Percentiles rank a stretch among this genome's conserved stretches.
These are phyloP conservation scores for Sindora glabra DNA, from an alignment of 306 rosid genomes.

Conservation along the genomic window DNA sequence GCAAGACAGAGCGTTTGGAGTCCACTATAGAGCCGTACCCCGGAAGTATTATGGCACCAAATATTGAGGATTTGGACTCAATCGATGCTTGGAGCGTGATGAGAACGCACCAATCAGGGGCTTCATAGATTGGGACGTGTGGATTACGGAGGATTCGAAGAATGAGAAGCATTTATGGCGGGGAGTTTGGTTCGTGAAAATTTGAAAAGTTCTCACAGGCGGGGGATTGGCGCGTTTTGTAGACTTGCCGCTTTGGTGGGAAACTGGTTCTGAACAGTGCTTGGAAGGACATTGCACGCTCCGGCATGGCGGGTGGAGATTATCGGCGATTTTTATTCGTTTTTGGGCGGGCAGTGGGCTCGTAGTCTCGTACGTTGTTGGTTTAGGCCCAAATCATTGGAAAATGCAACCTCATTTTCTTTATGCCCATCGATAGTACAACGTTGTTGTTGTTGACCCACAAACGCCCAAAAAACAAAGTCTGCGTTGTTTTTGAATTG, in stretches of 20 bases:
- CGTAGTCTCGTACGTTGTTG: no score
- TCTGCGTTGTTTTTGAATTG: no score
- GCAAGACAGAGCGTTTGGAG: constrained; percentile 48
- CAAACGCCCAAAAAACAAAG: no score
- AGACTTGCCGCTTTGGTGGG: background rate
- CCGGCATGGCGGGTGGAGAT: constrained; percentile 15
- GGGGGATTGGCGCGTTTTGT: constrained; percentile 1
- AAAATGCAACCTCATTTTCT: no score
- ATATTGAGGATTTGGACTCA: constrained; percentile 25
- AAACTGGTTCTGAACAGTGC: background rate
- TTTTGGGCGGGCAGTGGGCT: no score
- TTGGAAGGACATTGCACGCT: constrained; percentile 4
- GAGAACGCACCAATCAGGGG: background rate
- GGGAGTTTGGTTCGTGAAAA: constrained; percentile 19
- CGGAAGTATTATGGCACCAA: constrained; percentile 35
- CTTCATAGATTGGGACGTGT: background rate
- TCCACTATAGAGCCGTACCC: constrained; percentile 45
- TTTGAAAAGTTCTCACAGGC: constrained; percentile 25
- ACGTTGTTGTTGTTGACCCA: no score
- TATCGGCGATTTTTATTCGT: no score
- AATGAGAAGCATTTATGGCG: constrained; percentile 19
- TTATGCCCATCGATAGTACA: no score
- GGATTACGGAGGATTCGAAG: fast-evolving
- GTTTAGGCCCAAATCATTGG: no score
- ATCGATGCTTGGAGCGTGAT: background rate